Conservation (phyloP, 768 basidiomycete species). For the Amanita phalloides region DNA sequence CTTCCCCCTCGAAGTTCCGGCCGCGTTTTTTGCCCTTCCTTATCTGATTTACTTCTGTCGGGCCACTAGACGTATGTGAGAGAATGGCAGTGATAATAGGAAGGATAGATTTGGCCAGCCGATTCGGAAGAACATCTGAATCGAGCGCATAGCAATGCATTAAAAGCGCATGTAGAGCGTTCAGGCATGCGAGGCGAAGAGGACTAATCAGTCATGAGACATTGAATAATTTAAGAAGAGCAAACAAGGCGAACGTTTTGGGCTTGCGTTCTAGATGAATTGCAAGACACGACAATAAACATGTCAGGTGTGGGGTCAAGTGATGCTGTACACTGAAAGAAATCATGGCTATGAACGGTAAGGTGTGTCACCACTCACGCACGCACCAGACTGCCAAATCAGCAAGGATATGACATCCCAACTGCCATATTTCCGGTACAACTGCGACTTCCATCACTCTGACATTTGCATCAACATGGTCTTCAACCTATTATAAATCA, state of each 20-base stretch:
- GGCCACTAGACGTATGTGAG: slow-evolving; percentile 22
- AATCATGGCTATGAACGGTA: not conserved
- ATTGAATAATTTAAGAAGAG: not conserved
- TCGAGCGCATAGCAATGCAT: slow-evolving; percentile 32
- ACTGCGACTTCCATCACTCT: slow-evolving; percentile 45
- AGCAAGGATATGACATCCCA: slow-evolving; percentile 41
- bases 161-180: slow-evolving; percentile 32
- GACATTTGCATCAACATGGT: slow-evolving; percentile 36
- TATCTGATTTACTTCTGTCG: slow-evolving; percentile 13
- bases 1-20: slow-evolving; percentile 67
- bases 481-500: slow-evolving; percentile 27
- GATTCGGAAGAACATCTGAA: slow-evolving; percentile 36
- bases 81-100: slow-evolving; percentile 39
- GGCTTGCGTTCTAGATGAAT: slow-evolving; percentile 53
- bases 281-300: slow-evolving; percentile 38
- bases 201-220: slow-evolving; percentile 14
- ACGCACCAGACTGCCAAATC: slow-evolving; percentile 37
- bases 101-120: slow-evolving; percentile 45
- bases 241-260: slow-evolving; percentile 29
- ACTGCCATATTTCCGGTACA: slow-evolving; percentile 39
- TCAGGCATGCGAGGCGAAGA: slow-evolving; percentile 33
- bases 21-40: slow-evolving; percentile 61
- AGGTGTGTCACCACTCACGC: slow-evolving; percentile 7
- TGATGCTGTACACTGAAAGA: slow-evolving; percentile 37
- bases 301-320: slow-evolving; percentile 44